These are phyloP conservation scores for Fraxinus platypoda DNA, from an alignment of 305 asterid genomes.

Conservation along the genomic window DNA sequence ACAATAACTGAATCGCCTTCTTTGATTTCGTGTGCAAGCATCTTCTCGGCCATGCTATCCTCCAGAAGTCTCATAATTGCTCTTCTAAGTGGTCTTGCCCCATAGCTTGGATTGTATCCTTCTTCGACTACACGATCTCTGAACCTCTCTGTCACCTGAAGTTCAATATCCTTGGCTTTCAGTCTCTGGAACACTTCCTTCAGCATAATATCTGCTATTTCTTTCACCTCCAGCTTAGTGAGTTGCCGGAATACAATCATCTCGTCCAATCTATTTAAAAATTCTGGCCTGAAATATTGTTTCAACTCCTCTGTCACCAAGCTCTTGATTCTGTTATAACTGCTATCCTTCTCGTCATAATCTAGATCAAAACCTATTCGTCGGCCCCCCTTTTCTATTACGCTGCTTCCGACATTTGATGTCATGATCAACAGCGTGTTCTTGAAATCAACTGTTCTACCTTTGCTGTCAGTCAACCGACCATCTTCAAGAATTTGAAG, in stretches of 20 bases:
- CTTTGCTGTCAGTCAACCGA: constrained; percentile 91
- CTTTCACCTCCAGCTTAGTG: constrained; percentile 90
- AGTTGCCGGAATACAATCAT: constrained; percentile 95
- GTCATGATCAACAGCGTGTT: constrained; percentile 94
- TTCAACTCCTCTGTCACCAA: constrained; percentile 85
- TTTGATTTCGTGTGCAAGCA: constrained; percentile 82
- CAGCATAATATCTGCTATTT: constrained; percentile 89
- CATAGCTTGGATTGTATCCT: constrained; percentile 93
- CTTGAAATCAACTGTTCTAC: constrained; percentile 94
- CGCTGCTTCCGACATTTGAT: constrained; percentile 90
- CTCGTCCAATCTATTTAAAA: constrained; percentile 86
- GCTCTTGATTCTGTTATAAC: constrained; percentile 86
- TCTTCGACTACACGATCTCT: constrained; percentile 93
- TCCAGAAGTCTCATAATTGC: constrained; percentile 94
- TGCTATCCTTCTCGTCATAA: constrained; percentile 79
- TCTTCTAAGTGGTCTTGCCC: constrained; percentile 87
- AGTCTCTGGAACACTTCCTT: constrained; percentile 84
- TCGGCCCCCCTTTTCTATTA: constrained; percentile 90
- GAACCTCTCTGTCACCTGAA: constrained; percentile 89
- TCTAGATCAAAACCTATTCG: constrained; percentile 82
- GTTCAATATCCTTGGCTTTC: constrained; percentile 71
- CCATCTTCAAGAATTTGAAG: constrained; percentile 98
- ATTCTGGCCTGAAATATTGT: constrained; percentile 95
- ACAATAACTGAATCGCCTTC: constrained; percentile 94
- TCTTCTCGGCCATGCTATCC: constrained; percentile 95